phyloP scores from a whole-genome alignment of 129 eudicot genomes.

The Dittrichia graveolens region DNA sequence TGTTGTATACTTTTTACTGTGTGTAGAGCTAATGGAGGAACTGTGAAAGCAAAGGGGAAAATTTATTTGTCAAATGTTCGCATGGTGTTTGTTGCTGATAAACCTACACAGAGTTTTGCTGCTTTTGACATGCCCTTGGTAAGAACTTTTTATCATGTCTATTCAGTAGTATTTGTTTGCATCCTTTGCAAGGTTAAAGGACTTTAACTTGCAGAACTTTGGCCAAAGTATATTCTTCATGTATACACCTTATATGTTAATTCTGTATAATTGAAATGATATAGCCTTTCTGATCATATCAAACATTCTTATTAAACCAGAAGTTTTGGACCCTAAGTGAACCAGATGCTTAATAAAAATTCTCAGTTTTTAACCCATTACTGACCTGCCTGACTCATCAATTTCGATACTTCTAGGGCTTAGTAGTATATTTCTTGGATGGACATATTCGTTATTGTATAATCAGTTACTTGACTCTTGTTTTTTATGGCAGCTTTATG shows the following conservation, averaged over 20 bases:
- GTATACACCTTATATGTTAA: too few relatives aligned
- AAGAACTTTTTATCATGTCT: constrained; percentile 19
- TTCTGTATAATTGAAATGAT: background rate
- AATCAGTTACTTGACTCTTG: constrained; percentile 11
- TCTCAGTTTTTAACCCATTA: too few relatives aligned
- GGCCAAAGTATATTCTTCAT: too few relatives aligned
- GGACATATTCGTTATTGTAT: background rate
- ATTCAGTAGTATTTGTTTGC: background rate
- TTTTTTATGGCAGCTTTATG: constrained; percentile 65
- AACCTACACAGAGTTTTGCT: constrained; percentile 59
- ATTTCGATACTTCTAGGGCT: too few relatives aligned
- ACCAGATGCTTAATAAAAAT: too few relatives aligned
- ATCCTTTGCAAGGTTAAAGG: background rate
- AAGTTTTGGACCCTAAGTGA: too few relatives aligned
- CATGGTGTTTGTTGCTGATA: constrained; percentile 90
- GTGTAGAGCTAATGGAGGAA: constrained; percentile 67
- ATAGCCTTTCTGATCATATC: too few relatives aligned
- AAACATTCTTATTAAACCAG: too few relatives aligned
- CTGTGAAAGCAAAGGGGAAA: constrained; percentile 75
- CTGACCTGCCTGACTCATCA: too few relatives aligned
- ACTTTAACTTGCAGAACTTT: too few relatives aligned
- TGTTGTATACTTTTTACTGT: constrained; percentile 5
- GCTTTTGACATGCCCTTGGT: constrained; percentile 96
- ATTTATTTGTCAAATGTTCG: constrained; percentile 90
- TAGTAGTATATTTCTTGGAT: too few relatives aligned